phyloP scores from a whole-genome alignment of 2,329 filamentous ascomycete genomes.

The Cercospora zeina region DNA sequence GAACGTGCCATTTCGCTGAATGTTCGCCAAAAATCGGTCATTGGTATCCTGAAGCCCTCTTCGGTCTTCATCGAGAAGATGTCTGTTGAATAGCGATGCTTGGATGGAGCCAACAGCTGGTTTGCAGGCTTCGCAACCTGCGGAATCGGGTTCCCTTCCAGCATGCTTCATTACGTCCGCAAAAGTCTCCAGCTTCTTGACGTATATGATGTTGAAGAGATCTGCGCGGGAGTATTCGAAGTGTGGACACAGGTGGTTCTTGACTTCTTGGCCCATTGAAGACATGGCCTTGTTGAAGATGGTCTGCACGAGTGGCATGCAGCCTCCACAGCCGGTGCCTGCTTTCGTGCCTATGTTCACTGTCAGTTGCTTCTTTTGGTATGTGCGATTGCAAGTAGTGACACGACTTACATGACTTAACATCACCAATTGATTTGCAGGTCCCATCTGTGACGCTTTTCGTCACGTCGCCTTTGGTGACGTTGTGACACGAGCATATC shows the following conservation, averaged over 20 bases:
- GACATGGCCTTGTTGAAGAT: conserved; percentile 91
- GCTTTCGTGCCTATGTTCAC: conserved; percentile 66
- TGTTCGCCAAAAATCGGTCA: conserved; percentile 83
- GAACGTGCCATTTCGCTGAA: conserved; percentile 88
- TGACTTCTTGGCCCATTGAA: conserved; percentile 81
- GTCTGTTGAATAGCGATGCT: conserved; percentile 77
- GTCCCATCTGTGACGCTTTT: conserved; percentile 71
- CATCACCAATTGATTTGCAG: conserved; percentile 76
- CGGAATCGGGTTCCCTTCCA: conserved; percentile 68
- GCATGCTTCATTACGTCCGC: conserved; percentile 74
- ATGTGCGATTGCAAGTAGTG: neutral
- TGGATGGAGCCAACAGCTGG: conserved; percentile 79
- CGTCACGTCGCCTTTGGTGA: conserved; percentile 78
- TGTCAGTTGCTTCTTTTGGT: neutral
- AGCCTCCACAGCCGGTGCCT: conserved; percentile 86
- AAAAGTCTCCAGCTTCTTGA: conserved; percentile 74
- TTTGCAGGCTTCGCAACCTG: conserved; percentile 86
- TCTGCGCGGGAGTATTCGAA: conserved; percentile 82
- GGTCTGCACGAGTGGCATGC: conserved; percentile 81
- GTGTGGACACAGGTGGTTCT: conserved; percentile 81
- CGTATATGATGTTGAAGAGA: conserved; percentile 84
- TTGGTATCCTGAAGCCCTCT: conserved; percentile 88
- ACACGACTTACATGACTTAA: conserved; percentile 66
- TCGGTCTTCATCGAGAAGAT: conserved; percentile 69
- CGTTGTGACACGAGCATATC: conserved; percentile 91